Conservation (phyloP, 1,284 basidiomycete species). For the Ustilago esculenta region DNA sequence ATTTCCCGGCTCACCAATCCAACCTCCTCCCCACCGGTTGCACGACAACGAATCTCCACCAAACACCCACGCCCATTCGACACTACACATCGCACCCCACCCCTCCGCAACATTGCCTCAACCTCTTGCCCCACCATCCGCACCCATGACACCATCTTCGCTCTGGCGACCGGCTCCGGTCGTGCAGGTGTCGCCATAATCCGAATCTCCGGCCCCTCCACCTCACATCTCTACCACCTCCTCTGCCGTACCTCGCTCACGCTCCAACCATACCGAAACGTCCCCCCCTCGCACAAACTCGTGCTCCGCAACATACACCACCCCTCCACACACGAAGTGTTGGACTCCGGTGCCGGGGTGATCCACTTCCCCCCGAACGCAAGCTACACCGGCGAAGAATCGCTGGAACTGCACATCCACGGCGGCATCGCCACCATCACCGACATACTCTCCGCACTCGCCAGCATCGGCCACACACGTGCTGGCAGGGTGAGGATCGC, state of each 20-base stretch:
- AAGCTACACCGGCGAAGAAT: constrained; percentile 83
- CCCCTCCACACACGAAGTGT: constrained; percentile 73
- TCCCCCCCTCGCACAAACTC: constrained; percentile 74
- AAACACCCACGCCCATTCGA: too few relatives aligned
- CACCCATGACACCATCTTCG: constrained; percentile 77
- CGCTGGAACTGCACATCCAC: constrained; percentile 86
- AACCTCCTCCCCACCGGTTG: too few relatives aligned
- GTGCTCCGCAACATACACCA: constrained; percentile 77
- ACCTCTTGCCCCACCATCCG: background rate
- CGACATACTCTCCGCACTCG: constrained; percentile 74
- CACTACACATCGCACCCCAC: too few relatives aligned
- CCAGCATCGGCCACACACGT: constrained; percentile 70
- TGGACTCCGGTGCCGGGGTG: constrained; percentile 79
- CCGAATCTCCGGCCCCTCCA: constrained; percentile 80
- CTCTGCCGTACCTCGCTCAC: constrained; percentile 69
- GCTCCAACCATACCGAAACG: constrained; percentile 7
- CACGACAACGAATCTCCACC: too few relatives aligned
- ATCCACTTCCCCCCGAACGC: constrained; percentile 80
- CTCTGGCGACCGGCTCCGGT: constrained; percentile 82
- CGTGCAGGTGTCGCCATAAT: constrained; percentile 83
- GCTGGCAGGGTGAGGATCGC: constrained; percentile 70
- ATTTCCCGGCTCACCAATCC: too few relatives aligned
- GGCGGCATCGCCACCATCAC: constrained; percentile 82
- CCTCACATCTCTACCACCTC: constrained; percentile 72
- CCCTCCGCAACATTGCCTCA: background rate